A percentile compares a stretch with the other conserved stretches of the same genome.
These are phyloP conservation scores for Mucor circinelloides DNA, from an alignment of 371 early-diverging fungal species.

Conservation along the genomic window DNA sequence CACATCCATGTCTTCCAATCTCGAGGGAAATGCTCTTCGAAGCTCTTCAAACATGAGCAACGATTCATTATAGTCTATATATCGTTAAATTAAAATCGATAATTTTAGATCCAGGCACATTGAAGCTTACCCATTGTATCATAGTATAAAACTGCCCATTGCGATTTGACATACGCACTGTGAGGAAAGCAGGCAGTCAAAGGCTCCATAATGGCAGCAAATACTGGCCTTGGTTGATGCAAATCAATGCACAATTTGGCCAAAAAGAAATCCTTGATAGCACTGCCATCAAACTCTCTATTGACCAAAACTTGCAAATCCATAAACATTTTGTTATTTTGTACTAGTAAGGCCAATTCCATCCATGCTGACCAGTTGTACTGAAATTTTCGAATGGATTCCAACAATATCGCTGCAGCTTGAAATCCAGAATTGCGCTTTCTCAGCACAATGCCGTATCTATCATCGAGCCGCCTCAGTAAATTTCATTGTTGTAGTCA, in stretches of 20 bases:
- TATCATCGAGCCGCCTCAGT: conserved; percentile 5
- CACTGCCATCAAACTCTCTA: conserved; percentile 31
- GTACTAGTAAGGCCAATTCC: conserved; percentile 64
- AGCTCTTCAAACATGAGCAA: conserved; percentile 72
- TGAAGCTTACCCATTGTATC: conserved; percentile 35
- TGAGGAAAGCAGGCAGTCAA: conserved; percentile 45
- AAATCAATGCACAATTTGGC: conserved; percentile 55
- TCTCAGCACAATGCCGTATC: conserved; percentile 59
- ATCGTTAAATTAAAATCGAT: neutral
- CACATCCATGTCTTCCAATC: conserved; percentile 85
- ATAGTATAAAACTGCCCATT: conserved; percentile 57
- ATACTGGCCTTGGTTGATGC: conserved; percentile 23
- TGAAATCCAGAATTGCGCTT: conserved; percentile 45
- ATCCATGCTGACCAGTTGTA: conserved; percentile 95
- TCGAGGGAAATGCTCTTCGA: conserved; percentile 66
- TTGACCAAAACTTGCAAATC: conserved; percentile 31
- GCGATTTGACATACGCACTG: conserved; percentile 64
- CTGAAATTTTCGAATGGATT: conserved; percentile 71
- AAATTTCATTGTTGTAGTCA: neutral
- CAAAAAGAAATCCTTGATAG: conserved; percentile 66
- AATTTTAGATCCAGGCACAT: neutral
- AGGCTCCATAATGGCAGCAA: conserved; percentile 32
- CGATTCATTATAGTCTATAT: conserved; percentile 72
- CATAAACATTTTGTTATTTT: conserved; percentile 27
- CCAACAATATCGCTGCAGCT: conserved; percentile 63